These are phyloP conservation scores for Oldenlandia corymbosa DNA, from an alignment of 257 asterid species.

Conservation along the genomic window DNA sequence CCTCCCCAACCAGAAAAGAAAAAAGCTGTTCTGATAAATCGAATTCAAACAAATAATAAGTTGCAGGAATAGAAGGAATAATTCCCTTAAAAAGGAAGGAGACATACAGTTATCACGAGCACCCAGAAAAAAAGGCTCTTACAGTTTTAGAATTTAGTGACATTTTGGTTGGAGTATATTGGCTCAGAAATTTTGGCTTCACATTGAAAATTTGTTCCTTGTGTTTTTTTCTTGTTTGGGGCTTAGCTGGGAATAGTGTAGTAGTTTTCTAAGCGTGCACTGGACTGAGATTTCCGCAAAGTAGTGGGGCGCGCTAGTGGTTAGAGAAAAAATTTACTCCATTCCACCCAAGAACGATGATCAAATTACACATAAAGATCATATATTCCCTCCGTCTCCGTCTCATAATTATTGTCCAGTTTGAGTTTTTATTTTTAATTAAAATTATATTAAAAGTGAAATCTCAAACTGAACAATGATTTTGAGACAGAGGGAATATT, in stretches of 20 bases:
- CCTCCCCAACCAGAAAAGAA: neutral
- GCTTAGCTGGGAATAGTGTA: no score
- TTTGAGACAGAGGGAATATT: no score
- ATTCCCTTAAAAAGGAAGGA: constrained; percentile 18
- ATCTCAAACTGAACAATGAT: no score
- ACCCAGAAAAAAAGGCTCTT: neutral
- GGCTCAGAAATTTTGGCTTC: constrained; percentile 3
- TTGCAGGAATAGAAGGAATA: constrained; percentile 22
- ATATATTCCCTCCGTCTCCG: no score
- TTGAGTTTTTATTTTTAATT: no score
- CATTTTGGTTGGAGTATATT: no score
- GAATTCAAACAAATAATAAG: constrained; percentile 29
- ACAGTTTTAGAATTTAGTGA: no score
- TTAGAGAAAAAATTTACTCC: no score
- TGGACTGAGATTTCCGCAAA: neutral
- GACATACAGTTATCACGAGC: constrained; percentile 35
- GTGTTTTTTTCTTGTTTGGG: neutral
- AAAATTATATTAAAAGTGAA: no score
- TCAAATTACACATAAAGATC: no score
- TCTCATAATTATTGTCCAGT: no score
- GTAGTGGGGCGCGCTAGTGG: constrained; percentile 11
- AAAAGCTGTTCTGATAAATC: neutral
- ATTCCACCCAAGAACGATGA: no score
- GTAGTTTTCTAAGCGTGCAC: neutral
- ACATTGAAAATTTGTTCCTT: neutral